Conservation (phyloP, 2,329 filamentous ascomycete genomes). For the Ceratocystis harringtonii region DNA sequence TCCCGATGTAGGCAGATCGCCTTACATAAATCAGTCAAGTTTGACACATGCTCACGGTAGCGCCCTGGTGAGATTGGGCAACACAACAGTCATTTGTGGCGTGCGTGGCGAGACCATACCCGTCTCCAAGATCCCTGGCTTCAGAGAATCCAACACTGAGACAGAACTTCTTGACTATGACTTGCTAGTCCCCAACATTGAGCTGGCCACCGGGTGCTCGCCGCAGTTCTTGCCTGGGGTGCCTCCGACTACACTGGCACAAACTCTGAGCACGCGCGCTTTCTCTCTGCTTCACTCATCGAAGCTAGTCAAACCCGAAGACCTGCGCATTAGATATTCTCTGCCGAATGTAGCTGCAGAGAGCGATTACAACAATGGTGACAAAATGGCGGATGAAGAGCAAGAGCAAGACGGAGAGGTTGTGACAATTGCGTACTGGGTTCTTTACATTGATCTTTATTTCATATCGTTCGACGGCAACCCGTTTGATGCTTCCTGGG, state of each 20-base stretch:
- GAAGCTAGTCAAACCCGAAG: constrained; percentile 47
- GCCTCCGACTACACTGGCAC: constrained; percentile 63
- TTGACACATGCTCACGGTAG: constrained; percentile 83
- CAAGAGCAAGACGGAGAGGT: constrained; percentile 25
- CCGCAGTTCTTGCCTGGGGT: constrained; percentile 73
- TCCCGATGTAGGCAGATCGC: constrained; percentile 51
- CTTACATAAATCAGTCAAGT: constrained; percentile 68
- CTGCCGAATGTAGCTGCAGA: constrained; percentile 26
- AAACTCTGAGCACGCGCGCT: constrained; percentile 69
- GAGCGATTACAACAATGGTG: constrained; percentile 31
- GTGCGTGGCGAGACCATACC: constrained; percentile 74
- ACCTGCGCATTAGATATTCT: constrained; percentile 56
- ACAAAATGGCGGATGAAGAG: constrained; percentile 27
- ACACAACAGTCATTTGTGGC: constrained; percentile 90
- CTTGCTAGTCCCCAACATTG: constrained; percentile 83
- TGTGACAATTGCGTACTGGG: constrained; percentile 76
- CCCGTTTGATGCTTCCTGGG: constrained; percentile 82
- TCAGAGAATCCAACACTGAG: constrained; percentile 30
- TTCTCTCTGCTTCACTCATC: constrained; percentile 61
- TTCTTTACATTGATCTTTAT: constrained; percentile 86
- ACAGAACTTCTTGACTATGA: constrained; percentile 46
- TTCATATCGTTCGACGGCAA: constrained; percentile 89
- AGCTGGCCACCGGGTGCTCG: constrained; percentile 78
- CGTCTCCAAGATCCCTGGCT: constrained; percentile 57
- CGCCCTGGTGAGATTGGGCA: constrained; percentile 72